Percentiles rank a stretch among this genome's conserved stretches.
Conservation (phyloP, 192 early-diverging fungal genomes). For the Rhizoclosmatium sp. region DNA sequence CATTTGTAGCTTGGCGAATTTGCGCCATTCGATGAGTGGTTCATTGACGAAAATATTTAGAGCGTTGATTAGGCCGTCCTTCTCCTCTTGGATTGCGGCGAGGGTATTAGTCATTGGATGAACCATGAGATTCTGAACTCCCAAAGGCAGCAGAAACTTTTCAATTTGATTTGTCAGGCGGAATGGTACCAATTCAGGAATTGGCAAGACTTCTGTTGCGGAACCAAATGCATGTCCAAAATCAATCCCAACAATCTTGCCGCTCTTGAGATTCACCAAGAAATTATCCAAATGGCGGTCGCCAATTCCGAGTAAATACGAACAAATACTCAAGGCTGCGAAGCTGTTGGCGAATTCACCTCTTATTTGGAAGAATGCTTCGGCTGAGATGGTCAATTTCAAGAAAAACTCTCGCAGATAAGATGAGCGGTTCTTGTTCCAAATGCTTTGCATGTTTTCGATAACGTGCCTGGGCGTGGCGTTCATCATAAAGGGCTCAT, state of each 20-base stretch:
- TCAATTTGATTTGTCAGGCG: constrained; percentile 75
- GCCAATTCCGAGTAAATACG: constrained; percentile 80
- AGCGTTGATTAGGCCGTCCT: constrained; percentile 72
- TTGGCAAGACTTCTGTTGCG: constrained; percentile 75
- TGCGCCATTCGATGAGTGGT: constrained; percentile 83
- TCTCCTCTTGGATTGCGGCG: constrained; percentile 64
- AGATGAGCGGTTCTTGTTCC: constrained; percentile 48
- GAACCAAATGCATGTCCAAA: constrained; percentile 89
- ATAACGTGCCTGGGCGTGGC: constrained; percentile 59
- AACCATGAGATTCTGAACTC: constrained; percentile 67
- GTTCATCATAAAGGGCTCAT: constrained; percentile 61
- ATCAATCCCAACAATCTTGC: constrained; percentile 77
- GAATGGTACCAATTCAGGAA: constrained; percentile 82
- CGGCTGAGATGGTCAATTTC: constrained; percentile 71
- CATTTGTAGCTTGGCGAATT: constrained; percentile 67
- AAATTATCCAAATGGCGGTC: constrained; percentile 85
- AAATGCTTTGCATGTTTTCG: constrained; percentile 56
- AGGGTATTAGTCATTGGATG: constrained; percentile 75
- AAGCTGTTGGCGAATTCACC: constrained; percentile 74
- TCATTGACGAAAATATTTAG: constrained; percentile 86
- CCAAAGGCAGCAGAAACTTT: constrained; percentile 71
- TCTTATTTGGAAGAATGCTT: constrained; percentile 74
- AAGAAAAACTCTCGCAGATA: constrained; percentile 63
- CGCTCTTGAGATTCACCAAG: constrained; percentile 70
- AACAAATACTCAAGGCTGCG: constrained; percentile 74